Conservation (phyloP, 441 rosid species). For the Adansonia rubrostipa region DNA sequence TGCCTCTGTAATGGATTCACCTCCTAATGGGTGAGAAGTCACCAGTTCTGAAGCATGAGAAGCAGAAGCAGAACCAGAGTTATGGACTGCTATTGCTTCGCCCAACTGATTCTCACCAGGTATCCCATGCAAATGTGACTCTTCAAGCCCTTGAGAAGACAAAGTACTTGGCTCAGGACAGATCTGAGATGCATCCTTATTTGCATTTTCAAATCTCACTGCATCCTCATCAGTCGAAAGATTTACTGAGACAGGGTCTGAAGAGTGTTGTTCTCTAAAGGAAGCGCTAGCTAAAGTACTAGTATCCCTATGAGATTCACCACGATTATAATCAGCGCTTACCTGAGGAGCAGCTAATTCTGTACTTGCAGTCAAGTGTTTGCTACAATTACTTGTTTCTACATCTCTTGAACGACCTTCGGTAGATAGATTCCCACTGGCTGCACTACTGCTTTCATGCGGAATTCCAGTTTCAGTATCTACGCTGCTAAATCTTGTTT, state of each 20-base stretch:
- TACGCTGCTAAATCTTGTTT: conserved; percentile 36
- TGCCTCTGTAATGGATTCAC: conserved; percentile 40
- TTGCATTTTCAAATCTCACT: conserved; percentile 48
- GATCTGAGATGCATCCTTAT: conserved; percentile 39
- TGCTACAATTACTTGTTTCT: conserved; percentile 36
- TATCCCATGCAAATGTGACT: conserved; percentile 31
- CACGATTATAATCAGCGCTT: conserved; percentile 42
- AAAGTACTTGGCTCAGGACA: conserved; percentile 42
- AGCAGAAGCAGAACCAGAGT: conserved; percentile 40
- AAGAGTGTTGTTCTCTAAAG: conserved; percentile 48
- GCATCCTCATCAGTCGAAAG: conserved; percentile 51
- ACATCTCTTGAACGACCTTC: conserved; percentile 35
- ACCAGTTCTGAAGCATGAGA: conserved; percentile 40
- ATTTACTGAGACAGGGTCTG: conserved; percentile 50
- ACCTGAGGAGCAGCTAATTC: conserved; percentile 50
- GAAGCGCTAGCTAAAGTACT: conserved; percentile 51
- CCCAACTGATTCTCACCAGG: conserved; percentile 38
- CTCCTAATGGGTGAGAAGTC: conserved; percentile 31
- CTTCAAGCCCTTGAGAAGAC: conserved; percentile 38
- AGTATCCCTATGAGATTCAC: conserved; percentile 46
- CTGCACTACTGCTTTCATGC: conserved; percentile 37
- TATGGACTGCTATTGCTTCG: conserved; percentile 31
- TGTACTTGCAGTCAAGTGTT: conserved; percentile 43
- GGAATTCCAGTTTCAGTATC: conserved; percentile 42
- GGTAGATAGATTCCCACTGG: conserved; percentile 32